A percentile compares a stretch with the other conserved stretches of the same genome.
phyloP scores from a whole-genome alignment of 805 yeast genomes.

The Wickerhamomyces rabaulensis region DNA sequence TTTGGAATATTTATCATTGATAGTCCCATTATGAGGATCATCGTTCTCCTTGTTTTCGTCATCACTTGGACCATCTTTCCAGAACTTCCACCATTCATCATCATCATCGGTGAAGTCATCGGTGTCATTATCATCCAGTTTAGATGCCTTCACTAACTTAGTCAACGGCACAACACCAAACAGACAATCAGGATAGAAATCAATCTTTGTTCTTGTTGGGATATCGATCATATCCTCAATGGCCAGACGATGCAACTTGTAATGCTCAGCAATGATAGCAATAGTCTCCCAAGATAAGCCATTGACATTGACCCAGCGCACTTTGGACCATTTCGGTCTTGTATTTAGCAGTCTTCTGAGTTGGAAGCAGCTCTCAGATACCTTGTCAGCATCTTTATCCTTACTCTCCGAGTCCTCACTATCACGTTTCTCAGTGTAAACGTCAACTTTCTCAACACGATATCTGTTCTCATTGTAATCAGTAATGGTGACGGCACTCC shows the following conservation, averaged over 20 bases:
- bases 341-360: conserved; percentile 27
- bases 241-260: conserved; percentile 47
- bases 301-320: conserved; percentile 53
- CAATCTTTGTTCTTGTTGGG: conserved; percentile 56
- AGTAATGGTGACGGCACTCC: conserved; percentile 48
- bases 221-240: conserved; percentile 60
- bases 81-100: neutral
- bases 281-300: conserved; percentile 62
- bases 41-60: neutral
- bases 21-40: conserved; percentile 1
- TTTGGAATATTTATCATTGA: conserved; percentile 15
- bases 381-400: conserved; percentile 6
- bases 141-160: conserved; percentile 31
- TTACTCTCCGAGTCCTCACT: conserved; percentile 2
- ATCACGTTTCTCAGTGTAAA: conserved; percentile 11
- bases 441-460: conserved; percentile 39
- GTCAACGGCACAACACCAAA: conserved; percentile 52
- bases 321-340: conserved; percentile 43
- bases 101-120: neutral
- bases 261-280: conserved; percentile 37
- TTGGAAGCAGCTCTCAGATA: conserved; percentile 10
- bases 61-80: neutral
- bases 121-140: neutral
- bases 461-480: conserved; percentile 44
- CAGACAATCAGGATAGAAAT: conserved; percentile 44